Conservation (phyloP, 179 eudicot species). For the Spinacia oleracea region DNA sequence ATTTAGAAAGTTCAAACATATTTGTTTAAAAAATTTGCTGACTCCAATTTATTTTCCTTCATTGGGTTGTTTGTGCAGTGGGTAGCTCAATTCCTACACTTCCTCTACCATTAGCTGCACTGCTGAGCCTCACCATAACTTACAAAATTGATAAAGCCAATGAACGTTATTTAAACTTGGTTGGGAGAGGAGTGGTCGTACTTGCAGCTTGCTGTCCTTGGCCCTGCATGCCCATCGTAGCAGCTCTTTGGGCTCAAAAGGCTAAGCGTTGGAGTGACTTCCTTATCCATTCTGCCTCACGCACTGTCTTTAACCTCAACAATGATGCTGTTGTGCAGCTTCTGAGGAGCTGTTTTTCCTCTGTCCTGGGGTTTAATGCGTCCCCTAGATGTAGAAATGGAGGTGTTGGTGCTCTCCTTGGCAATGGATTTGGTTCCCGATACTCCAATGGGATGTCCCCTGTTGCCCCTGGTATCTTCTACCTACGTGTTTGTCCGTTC, state of each 20-base stretch:
- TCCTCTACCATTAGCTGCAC: conserved; percentile 95
- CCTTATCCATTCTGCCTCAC: conserved; percentile 79
- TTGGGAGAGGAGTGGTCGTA: conserved; percentile 78
- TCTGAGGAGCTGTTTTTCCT: conserved; percentile 77
- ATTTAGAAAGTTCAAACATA: not conserved
- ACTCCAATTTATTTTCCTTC: not conserved
- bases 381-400: conserved; percentile 62
- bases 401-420: conserved; percentile 88
- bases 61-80: conserved; percentile 38
- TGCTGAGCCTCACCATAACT: conserved; percentile 93
- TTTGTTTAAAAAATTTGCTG: not conserved
- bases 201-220: conserved; percentile 99
- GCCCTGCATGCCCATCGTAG: conserved; percentile 99
- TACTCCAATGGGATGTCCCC: conserved; percentile 74
- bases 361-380: conserved; percentile 63
- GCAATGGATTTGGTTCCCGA: conserved; percentile 88
- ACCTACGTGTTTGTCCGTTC: conserved; percentile 67
- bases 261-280: conserved; percentile 96
- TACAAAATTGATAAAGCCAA: conserved; percentile 95
- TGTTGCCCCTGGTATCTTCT: conserved; percentile 93
- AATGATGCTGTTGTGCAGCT: conserved; percentile 90
- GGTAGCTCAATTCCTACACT: conserved; percentile 74
- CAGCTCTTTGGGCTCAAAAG: conserved; percentile 97
- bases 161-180: conserved; percentile 80
- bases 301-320: conserved; percentile 93